A percentile compares a stretch with the other conserved stretches of the same genome.
These are phyloP conservation scores for Bacidia gigantensis DNA, from an alignment of 495 filamentous ascomycete species.

Conservation along the genomic window DNA sequence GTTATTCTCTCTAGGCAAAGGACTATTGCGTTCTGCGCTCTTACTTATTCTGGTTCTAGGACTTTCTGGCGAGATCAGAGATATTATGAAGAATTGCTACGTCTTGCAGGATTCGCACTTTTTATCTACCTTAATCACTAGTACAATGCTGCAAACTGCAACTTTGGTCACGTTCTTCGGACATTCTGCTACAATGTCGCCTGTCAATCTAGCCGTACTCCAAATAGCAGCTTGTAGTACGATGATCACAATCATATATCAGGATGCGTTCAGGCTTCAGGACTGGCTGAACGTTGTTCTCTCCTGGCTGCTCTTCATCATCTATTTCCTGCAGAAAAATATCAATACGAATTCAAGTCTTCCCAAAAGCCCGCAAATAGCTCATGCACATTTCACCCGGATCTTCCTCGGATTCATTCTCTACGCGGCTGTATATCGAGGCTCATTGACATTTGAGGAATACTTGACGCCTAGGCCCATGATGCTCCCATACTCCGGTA, in stretches of 20 bases:
- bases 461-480: neutral
- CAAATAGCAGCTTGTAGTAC: slow-evolving; percentile 1
- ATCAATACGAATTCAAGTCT: neutral
- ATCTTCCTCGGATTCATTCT: neutral
- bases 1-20: neutral
- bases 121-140: slow-evolving; percentile 1
- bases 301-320: slow-evolving; percentile 6
- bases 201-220: neutral
- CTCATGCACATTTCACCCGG: neutral
- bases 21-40: neutral
- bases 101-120: slow-evolving; percentile 8
- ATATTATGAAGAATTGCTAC: slow-evolving; percentile 7
- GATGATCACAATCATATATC: neutral
- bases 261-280: neutral
- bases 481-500: neutral
- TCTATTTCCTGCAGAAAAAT: neutral
- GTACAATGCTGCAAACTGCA: neutral
- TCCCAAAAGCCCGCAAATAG: neutral
- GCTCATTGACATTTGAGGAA: neutral
- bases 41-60: neutral
- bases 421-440: slow-evolving; percentile 4
- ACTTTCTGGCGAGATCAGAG: slow-evolving; percentile 5
- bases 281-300: slow-evolving; percentile 3
- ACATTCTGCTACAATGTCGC: neutral
- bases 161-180: neutral